Percentiles rank a stretch among this genome's conserved stretches.
These are phyloP conservation scores for Acorus gramineus DNA, from an alignment of 106 monocot species.

Conservation along the genomic window DNA sequence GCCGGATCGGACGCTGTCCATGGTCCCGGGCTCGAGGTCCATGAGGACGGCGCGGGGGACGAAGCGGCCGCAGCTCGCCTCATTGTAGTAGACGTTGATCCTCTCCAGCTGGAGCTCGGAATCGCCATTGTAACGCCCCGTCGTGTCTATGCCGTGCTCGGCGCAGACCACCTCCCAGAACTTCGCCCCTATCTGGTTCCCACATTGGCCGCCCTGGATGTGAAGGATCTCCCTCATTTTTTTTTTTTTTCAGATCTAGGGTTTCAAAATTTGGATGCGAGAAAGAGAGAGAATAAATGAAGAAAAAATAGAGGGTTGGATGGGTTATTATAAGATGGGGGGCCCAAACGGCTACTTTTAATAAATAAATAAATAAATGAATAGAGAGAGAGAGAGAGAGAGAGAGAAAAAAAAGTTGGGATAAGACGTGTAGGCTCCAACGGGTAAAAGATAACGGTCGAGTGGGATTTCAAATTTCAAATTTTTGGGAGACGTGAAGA, in stretches of 20 bases:
- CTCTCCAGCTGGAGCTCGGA: slow-evolving; percentile 24
- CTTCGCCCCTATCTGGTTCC: slow-evolving; percentile 47
- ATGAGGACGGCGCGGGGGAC: slow-evolving; percentile 29
- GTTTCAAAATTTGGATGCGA: too few species aligned
- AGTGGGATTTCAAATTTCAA: slow-evolving; percentile 3
- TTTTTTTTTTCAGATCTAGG: background rate
- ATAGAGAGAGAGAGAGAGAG: too few species aligned
- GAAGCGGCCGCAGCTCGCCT: slow-evolving; percentile 18
- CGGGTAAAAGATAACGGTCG: too few species aligned
- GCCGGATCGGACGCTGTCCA: slow-evolving; percentile 23
- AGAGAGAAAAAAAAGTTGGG: too few species aligned
- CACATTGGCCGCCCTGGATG: slow-evolving; percentile 39
- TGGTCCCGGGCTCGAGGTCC: slow-evolving; percentile 30
- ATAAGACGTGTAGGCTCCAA: too few species aligned
- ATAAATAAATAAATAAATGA: background rate
- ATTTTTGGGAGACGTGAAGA: background rate
- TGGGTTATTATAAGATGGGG: background rate
- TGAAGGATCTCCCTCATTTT: slow-evolving; percentile 32
- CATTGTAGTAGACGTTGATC: slow-evolving; percentile 34
- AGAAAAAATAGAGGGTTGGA: background rate
- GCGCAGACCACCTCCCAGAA: slow-evolving; percentile 41
- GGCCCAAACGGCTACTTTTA: background rate
- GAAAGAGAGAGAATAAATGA: background rate
- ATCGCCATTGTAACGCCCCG: slow-evolving; percentile 19
- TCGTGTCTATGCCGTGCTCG: slow-evolving; percentile 33